These are phyloP conservation scores for Podila verticillata DNA, from an alignment of 192 early-diverging fungal genomes.

Conservation along the genomic window DNA sequence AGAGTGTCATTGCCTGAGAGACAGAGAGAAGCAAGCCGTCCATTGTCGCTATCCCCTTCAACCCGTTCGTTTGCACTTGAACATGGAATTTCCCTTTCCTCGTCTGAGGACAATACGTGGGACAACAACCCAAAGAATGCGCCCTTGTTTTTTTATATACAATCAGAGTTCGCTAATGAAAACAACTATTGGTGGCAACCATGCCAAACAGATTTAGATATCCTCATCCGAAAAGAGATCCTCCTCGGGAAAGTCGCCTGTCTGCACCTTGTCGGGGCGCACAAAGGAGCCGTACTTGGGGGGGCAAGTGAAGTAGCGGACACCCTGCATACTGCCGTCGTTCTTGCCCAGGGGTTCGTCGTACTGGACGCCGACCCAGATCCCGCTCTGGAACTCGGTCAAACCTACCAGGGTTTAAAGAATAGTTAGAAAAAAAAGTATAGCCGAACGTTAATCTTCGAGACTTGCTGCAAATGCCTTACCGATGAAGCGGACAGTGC, in stretches of 20 bases:
- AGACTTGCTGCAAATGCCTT: constrained; percentile 8
- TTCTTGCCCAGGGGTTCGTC: constrained; percentile 98
- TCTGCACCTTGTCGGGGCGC: constrained; percentile 86
- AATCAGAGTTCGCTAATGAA: background rate
- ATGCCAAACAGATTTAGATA: constrained; percentile 62
- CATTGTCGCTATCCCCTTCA: background rate
- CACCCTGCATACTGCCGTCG: constrained; percentile 85
- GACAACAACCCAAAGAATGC: background rate
- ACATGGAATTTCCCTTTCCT: background rate
- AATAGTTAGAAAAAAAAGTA: constrained; percentile 4
- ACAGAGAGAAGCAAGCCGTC: too few relatives aligned
- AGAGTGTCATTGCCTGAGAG: too few relatives aligned
- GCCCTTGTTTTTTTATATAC: too few relatives aligned
- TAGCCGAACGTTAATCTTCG: too few relatives aligned
- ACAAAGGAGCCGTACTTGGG: constrained; percentile 88
- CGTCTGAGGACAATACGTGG: background rate
- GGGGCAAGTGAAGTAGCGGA: constrained; percentile 79
- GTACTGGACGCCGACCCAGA: constrained; percentile 95
- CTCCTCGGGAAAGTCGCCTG: constrained; percentile 95
- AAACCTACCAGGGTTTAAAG: constrained; percentile 40
- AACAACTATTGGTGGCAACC: constrained; percentile 21
- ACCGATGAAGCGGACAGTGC: constrained; percentile 81
- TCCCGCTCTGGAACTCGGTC: constrained; percentile 83
- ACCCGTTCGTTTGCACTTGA: background rate
- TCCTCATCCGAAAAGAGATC: constrained; percentile 80